Base-by-base conservation (phyloP, 305 asterid genomes). In the Fraxinus floribunda region DNA sequence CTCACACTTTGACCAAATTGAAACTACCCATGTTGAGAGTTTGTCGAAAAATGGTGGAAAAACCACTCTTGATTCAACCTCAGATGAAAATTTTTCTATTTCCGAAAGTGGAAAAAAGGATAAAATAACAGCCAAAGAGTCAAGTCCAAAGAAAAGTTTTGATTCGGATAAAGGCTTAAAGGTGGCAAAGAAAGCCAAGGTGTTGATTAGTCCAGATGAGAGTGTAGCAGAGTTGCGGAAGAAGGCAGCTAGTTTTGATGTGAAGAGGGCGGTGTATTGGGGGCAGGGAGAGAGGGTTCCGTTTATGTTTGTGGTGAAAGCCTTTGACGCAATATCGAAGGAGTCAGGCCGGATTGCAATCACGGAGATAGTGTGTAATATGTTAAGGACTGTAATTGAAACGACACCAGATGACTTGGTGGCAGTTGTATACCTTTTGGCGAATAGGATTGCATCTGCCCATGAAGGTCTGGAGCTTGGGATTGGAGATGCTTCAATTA, bases 381-480 rank as follows among this genome's bases (percentile, higher is more conserved):
- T 92, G 96, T 78, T 97, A 87, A 93, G 98, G 92, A 94, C 98
- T 49, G 99, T 96, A 80, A 92, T 91, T 70, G 92, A 93, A 84
- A 90, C 91, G 7, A 89, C 98, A 0, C 99, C 97, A 0, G 94
- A 91, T 82, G 99, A 94, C 86, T 85, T 94, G 84, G 83, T 94
- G 86, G 81, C 92, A 0, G 94, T 91, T 79, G 95, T 96, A 55
- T 94, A 96, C 89, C 94, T 96, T 77, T 83, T 89, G 84, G 94
- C 91, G 0, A 93, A 91, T 82, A 90, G 89, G 87, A 91, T 94
- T 79, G 97, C 97, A 10, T 86, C 98, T 16, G 97, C 95, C 7
- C 98, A 93, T 29, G 98, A 96, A 81, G 98, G 98, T 44, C 80
- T 94, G 90, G 97, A 96, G 90, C 99, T 96, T 76, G 99, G 99